These are phyloP conservation scores for Lablab purpureus DNA, from an alignment of 306 rosid genomes.

Conservation along the genomic window DNA sequence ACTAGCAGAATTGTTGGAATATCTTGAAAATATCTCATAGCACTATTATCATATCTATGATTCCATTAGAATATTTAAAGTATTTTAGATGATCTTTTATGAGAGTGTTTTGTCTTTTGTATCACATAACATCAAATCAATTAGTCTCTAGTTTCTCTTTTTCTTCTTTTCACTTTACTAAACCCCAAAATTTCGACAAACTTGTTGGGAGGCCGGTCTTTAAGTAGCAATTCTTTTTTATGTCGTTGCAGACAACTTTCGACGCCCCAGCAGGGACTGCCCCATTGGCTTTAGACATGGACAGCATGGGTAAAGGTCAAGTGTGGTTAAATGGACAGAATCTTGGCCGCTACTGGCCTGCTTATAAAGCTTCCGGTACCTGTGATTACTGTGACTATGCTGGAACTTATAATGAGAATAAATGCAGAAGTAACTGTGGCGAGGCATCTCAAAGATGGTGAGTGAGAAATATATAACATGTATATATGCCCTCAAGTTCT, in stretches of 20 bases:
- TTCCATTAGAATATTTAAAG: neutral
- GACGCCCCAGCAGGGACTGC: constrained; percentile 83
- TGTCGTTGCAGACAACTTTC: constrained; percentile 76
- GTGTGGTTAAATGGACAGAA: constrained; percentile 89
- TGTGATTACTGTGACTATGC: constrained; percentile 77
- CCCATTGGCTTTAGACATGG: constrained; percentile 90
- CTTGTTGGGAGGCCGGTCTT: constrained; percentile 5
- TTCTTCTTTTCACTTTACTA: neutral
- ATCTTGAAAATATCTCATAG: neutral
- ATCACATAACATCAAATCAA: neutral
- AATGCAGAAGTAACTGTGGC: constrained; percentile 83
- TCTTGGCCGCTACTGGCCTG: constrained; percentile 95
- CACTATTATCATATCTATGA: neutral
- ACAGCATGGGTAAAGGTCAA: constrained; percentile 97
- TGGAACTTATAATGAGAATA: constrained; percentile 82
- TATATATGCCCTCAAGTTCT: constrained; percentile 1
- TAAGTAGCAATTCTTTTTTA: constrained; percentile 21
- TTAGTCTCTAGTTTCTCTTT: constrained; percentile 14
- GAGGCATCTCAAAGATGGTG: constrained; percentile 98
- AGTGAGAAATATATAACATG: constrained; percentile 55
- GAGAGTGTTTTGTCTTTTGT: neutral
- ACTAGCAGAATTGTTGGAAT: neutral
- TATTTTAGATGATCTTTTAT: neutral
- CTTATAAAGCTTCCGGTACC: constrained; percentile 86
- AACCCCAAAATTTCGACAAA: neutral